A percentile compares a stretch with the other conserved stretches of the same genome.
phyloP scores from a whole-genome alignment of 805 yeast genomes.

The Suhomyces sp. region DNA sequence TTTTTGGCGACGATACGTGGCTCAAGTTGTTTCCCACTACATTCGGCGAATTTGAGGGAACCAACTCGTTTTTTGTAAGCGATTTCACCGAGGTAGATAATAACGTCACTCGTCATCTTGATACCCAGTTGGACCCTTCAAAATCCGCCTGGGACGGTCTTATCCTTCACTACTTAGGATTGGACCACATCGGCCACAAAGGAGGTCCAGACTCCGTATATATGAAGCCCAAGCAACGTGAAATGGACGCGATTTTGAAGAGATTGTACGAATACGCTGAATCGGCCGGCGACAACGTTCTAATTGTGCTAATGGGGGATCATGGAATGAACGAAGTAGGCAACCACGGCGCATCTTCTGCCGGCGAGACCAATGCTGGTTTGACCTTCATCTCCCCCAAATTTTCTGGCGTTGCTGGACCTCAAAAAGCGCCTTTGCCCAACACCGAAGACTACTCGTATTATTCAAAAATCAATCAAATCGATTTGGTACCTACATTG shows the following conservation, averaged over 20 bases:
- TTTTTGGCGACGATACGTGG: conserved; percentile 99
- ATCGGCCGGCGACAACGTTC: conserved; percentile 37
- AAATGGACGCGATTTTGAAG: conserved; percentile 73
- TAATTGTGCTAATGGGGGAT: conserved; percentile 81
- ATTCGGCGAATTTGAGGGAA: conserved; percentile 74
- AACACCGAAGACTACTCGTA: conserved; percentile 49
- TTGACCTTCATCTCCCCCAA: conserved; percentile 65
- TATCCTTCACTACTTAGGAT: conserved; percentile 85
- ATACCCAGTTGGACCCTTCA: conserved; percentile 45
- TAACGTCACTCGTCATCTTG: conserved; percentile 88
- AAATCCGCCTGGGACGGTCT: conserved; percentile 70
- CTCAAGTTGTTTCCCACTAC: conserved; percentile 75
- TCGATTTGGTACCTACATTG: conserved; percentile 72
- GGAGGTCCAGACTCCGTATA: conserved; percentile 82
- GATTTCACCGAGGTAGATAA: conserved; percentile 93
- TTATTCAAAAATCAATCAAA: conserved; percentile 55
- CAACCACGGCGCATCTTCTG: conserved; percentile 93
- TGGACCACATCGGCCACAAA: conserved; percentile 97
- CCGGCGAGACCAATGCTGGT: conserved; percentile 90
- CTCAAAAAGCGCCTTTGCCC: conserved; percentile 36
- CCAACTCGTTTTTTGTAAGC: conserved; percentile 89
- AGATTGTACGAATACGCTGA: conserved; percentile 41
- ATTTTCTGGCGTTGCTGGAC: conserved; percentile 27
- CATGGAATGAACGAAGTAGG: conserved; percentile 97
- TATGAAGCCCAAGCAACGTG: conserved; percentile 80